Evolutionary conservation across 1,139 yeast genomes (phyloP).

Genomic region (Meyerozyma smithsonii): DNA sequence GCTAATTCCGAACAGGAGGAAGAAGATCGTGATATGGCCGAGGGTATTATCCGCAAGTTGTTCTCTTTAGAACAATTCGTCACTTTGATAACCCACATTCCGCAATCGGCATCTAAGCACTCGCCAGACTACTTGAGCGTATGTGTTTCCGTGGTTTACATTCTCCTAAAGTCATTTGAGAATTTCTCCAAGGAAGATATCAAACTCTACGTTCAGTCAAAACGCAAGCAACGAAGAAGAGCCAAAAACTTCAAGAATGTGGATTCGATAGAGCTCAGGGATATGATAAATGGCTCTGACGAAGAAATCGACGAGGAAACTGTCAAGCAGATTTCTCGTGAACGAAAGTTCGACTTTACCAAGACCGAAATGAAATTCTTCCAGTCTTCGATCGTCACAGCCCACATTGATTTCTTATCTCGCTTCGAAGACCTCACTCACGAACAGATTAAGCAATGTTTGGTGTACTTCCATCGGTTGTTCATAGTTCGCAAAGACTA

Average conservation of each 20-base stretch:
- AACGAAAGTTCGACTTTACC: conserved; percentile 48
- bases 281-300: conserved; percentile 7
- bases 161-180: conserved; percentile 65
- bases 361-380: conserved; percentile 38
- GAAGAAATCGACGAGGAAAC: conserved; percentile 29
- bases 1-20: conserved; percentile 45
- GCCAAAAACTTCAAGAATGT: conserved; percentile 15
- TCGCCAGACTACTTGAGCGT: conserved; percentile 61
- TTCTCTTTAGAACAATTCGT: conserved; percentile 67
- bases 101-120: conserved; percentile 62
- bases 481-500: conserved; percentile 59
- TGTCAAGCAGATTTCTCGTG: conserved; percentile 34
- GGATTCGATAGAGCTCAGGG: conserved; percentile 18
- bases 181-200: conserved; percentile 60
- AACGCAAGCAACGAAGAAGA: conserved; percentile 29
- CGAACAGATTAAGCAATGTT: conserved; percentile 56
- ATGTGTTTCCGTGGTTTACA: conserved; percentile 62
- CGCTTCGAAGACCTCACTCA: conserved; percentile 61
- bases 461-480: conserved; percentile 69
- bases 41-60: conserved; percentile 42
- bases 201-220: conserved; percentile 49
- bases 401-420: conserved; percentile 47
- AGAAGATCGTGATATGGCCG: conserved; percentile 43
- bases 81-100: conserved; percentile 52
- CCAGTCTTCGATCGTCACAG: conserved; percentile 41